Evolutionary conservation across 495 filamentous ascomycete genomes (phyloP).

Genomic region (Cercophora sp.): DNA sequence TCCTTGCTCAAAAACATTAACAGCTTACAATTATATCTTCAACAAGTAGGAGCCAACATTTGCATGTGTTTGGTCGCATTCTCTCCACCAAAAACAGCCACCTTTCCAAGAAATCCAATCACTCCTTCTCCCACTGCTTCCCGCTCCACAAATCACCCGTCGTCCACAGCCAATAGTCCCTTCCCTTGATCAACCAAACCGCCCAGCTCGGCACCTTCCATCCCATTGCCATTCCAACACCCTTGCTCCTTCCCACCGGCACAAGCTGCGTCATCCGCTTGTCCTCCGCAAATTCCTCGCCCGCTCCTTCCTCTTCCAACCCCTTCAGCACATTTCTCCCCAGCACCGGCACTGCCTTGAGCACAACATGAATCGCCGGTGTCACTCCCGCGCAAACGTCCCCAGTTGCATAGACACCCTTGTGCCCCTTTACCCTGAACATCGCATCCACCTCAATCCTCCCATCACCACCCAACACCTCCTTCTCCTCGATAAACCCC

Average conservation of each 20-base stretch:
- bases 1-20: too few relatives aligned
- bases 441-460: slow-evolving; percentile 33
- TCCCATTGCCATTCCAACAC: slow-evolving; percentile 54
- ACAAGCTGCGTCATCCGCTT: slow-evolving; percentile 48
- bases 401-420: slow-evolving; percentile 34
- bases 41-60: too few relatives aligned
- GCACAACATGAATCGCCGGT: slow-evolving; percentile 28
- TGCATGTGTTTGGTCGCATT: too few relatives aligned
- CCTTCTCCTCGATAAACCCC: slow-evolving; percentile 22
- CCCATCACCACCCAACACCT: slow-evolving; percentile 24
- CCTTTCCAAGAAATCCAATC: slow-evolving; percentile 5
- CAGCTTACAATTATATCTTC: too few relatives aligned
- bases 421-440: slow-evolving; percentile 25
- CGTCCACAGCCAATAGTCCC: slow-evolving; percentile 57
- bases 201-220: slow-evolving; percentile 50
- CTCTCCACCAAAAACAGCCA: too few relatives aligned
- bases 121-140: slow-evolving; percentile 50
- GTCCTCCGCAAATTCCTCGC: slow-evolving; percentile 34
- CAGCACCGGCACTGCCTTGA: slow-evolving; percentile 28
- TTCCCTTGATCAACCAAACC: slow-evolving; percentile 58
- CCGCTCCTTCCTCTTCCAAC: slow-evolving; percentile 21
- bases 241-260: slow-evolving; percentile 46
- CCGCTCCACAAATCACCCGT: slow-evolving; percentile 47
- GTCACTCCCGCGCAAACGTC: slow-evolving; percentile 26
- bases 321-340: slow-evolving; percentile 31